Base-by-base conservation (phyloP, 140 eudicot species). In the Anethum foeniculum region DNA sequence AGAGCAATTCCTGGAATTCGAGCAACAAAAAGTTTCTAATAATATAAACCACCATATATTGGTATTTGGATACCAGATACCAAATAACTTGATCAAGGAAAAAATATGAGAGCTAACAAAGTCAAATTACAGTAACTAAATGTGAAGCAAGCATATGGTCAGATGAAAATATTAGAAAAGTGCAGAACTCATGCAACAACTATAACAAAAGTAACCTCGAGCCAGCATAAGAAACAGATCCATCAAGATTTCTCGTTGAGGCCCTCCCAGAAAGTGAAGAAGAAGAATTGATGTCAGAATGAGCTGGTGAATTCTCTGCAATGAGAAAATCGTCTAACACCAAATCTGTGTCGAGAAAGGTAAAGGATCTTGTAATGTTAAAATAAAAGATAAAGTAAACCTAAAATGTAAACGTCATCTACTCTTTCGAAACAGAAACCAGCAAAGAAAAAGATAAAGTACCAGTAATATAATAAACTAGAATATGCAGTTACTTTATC, bases 221-320 rank as follows among this genome's bases (percentile, higher is more conserved):
- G 83, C 88, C 84, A 46, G 93, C 86, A 84, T 89, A 73, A 43
- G 38, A 73, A 19, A 5, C 15, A 73, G 30, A 81, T 28, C 83
- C 90, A 78, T 90, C 91, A 27, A 87, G 78, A 76, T 77, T 43
- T 60, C 86, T 62, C 46, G 78, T 82, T 75, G 85, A 76, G 49
- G 81, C 67, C 77, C 88, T 86, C 36, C 88, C 97, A 27, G 93
- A 82, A 58, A 88, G 30, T 77, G 83, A 76, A 75, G 80, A 54
- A 74, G 78, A 86, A 68, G 93, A 79, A 86, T 85, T 92, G 28
- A 71, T 81, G 78, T 90, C 93, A 79, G 99, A 86, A 67, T 88
- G 97, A 58, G 68, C 75, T 68, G 88, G 93, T 27, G 97, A 88
- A 80, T 95, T 93, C 80, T 95, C 99, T 36, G 99, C 99, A 38